Evolutionary conservation across 306 rosid genomes (phyloP), one percentile per base, ranked within the genome.

Genomic region (Acacia crassicarpa): DNA sequence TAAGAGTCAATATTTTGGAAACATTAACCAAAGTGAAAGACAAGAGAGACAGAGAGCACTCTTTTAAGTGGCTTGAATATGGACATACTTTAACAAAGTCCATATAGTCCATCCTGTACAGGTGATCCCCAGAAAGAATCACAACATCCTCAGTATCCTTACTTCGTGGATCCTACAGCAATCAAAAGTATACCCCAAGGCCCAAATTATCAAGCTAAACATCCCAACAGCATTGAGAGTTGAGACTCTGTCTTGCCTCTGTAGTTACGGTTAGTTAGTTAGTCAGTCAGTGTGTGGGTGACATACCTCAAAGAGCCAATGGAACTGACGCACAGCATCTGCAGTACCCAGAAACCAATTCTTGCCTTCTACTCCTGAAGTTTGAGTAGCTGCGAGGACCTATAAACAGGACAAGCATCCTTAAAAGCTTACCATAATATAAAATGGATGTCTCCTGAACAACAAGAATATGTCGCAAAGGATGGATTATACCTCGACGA

Each of bases 351-450:
- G 99, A 86, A 95, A 95, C 99, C 99, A 95, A 68, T 6, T 90
- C 84, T 93, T 82, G 73, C 98, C 98, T 30, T 85, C 88, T 87
- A 75, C 97, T 45, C 98, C 98, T 35, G 97, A 97, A 61, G 99
- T 93, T 90, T 95, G 99, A 79, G 98, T 95, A 77, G 99, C 99
- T 46, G 99, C 99, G 81, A 95, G 93, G 85, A 92, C 99, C 99
- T 93, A 88, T 23, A 35, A 56, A 77, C 41, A 81, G 82, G 58
- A 45, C 80, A 70, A 65, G 1, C 33, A 66, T 27, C 51, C 71
- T 66, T 51, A 38, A 51, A 44, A 49, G 54, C 27, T 11, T 7
- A 85, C 75, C 74, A 25, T 53, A 43, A 30, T 40, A 82, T 61
- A 53, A 69, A 67, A 48, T 22, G 13, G 8, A 78, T 13, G 43